A percentile compares a stretch with the other conserved stretches of the same genome.
phyloP scores from a whole-genome alignment of 169 alveolate species.

The Neospora caninum region DNA sequence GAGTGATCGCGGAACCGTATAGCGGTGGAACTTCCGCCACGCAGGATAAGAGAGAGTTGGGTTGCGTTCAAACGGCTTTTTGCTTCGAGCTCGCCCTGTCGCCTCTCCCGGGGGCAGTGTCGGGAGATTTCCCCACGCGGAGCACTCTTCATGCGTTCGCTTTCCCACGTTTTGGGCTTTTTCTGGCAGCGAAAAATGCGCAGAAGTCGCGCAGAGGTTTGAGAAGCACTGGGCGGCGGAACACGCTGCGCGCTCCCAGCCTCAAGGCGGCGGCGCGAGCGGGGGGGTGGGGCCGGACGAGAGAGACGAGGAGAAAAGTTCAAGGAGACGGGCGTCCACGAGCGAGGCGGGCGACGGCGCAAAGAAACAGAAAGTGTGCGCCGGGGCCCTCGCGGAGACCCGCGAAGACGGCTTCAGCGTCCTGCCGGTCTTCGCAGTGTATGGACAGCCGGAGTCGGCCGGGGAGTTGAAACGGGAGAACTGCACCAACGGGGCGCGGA shows the following conservation, averaged over 20 bases:
- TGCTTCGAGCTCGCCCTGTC: too few relatives aligned
- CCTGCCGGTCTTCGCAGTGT: slow-evolving; percentile 2
- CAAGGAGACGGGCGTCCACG: background rate
- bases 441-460: background rate
- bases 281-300: background rate
- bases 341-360: background rate
- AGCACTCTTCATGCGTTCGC: too few relatives aligned
- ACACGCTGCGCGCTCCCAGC: background rate
- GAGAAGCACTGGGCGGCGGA: background rate
- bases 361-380: background rate
- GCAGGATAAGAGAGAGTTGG: too few relatives aligned
- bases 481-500: background rate
- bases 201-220: background rate
- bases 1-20: too few relatives aligned
- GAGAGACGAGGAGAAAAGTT: background rate
- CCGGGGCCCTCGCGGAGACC: background rate
- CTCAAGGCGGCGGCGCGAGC: background rate
- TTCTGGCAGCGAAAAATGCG: background rate
- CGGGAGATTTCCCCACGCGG: too few relatives aligned
- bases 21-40: too few relatives aligned
- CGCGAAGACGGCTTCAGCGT: background rate
- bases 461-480: background rate
- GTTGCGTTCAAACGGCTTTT: too few relatives aligned
- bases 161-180: background rate
- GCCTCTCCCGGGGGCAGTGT: too few relatives aligned